Evolutionary conservation across 352 stramenopile genomes (phyloP), one percentile per base, ranked within the genome.

Genomic region (Globisporangium spiculum): DNA sequence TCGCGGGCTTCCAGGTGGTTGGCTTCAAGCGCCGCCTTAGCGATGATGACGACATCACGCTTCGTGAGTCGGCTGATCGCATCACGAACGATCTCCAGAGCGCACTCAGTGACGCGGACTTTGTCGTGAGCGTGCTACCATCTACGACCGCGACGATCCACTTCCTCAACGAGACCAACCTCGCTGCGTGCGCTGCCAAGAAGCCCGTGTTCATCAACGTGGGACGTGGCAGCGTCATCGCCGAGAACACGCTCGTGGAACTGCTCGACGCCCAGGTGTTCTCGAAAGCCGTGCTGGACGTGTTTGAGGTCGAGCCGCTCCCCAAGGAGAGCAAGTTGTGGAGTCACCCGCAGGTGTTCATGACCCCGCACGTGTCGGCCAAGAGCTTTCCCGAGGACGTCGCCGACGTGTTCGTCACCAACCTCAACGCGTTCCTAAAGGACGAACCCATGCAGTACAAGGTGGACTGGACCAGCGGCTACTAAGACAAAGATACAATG

Each of bases 141-240:
- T 94, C 86, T 61, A 97, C 91, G 12, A 50, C 63, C 0, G 72
- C 76, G 34, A 97, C 91, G 66, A 79, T 79, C 58, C 79, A 86
- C 60, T 63, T 96, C 22, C 73, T 97, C 30, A 83, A 67, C 9
- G 74, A 82, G 24, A 56, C 69, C 46, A 76, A 79, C 22, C 71
- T 97, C 3, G 36, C 56, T 10, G 36, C 74, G 34, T 92, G 83
- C 38, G 65, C 65, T 0, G 55, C 74, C n/a, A 84, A 89, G 75
- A 75, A 89, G 69, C 86, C 87, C n/a, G 81, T 93, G 50, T 84
- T 97, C 67, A 83, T 97, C 71, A 97, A 97, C 74, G 87, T 96
- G 24, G 91, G 91, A 14, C 83, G 91, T 34, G 91, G 91, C 24
- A 89, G 95, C 64, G 73, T 97, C 57, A 84, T 96, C 59, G 48